These are phyloP conservation scores for Paecilomyces dactylethromorphus DNA, from an alignment of 2,329 filamentous ascomycete genomes.

Conservation along the genomic window DNA sequence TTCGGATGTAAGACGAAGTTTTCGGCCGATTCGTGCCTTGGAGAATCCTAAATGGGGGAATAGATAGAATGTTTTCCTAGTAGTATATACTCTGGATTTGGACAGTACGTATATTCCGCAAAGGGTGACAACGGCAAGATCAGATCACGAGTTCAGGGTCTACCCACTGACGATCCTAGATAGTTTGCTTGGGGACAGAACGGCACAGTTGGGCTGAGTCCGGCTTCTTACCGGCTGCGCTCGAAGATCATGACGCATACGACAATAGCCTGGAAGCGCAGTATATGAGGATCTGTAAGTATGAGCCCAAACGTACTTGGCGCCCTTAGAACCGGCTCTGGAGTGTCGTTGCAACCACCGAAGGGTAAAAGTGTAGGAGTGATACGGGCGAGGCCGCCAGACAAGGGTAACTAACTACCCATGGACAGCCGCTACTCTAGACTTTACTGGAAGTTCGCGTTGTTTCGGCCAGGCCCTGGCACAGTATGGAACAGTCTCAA, in stretches of 20 bases:
- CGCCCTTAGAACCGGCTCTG: not conserved
- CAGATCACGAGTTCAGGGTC: not conserved
- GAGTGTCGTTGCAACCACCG: not conserved
- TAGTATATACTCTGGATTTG: not conserved
- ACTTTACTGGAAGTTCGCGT: not conserved
- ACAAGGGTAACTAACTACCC: not conserved
- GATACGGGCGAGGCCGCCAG: not conserved
- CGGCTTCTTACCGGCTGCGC: not conserved
- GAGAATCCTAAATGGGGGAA: not conserved
- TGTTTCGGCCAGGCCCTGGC: not conserved
- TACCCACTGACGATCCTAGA: not conserved
- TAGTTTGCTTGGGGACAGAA: not conserved
- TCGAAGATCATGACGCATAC: not conserved
- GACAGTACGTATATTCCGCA: not conserved
- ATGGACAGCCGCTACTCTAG: not conserved
- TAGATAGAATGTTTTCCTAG: not conserved
- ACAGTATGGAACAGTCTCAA: not conserved
- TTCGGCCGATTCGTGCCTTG: not conserved
- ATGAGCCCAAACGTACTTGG: not conserved
- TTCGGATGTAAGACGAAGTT: not conserved
- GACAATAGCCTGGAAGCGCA: not conserved
- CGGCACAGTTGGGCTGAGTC: not conserved
- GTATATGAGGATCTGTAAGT: not conserved
- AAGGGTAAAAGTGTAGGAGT: not conserved
- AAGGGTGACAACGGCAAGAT: not conserved